phyloP scores from a whole-genome alignment of 2,329 filamentous ascomycete genomes.

The Alternaria alternata region DNA sequence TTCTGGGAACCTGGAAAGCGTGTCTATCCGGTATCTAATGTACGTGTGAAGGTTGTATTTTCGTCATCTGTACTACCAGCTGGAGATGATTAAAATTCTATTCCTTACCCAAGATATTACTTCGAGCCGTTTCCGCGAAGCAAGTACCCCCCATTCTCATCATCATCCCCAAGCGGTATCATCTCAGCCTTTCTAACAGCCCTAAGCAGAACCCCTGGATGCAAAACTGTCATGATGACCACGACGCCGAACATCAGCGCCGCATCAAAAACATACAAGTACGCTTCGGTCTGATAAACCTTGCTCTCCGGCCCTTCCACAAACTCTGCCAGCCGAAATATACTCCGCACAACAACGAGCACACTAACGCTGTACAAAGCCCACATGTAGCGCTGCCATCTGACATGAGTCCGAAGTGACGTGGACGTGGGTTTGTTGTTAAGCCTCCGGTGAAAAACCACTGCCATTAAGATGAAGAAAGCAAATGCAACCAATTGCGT shows the following conservation, averaged over 20 bases:
- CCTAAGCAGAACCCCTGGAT: conserved; percentile 25
- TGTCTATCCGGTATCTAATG: too few species aligned
- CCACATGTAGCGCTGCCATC: conserved; percentile 22
- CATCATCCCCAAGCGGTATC: neutral
- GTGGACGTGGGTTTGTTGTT: conserved; percentile 13
- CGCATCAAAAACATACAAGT: conserved; percentile 29
- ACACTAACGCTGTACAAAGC: conserved; percentile 21
- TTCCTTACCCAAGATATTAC: neutral
- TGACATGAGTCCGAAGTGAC: conserved; percentile 4
- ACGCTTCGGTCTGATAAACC: conserved; percentile 21
- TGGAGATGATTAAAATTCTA: neutral
- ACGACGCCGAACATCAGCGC: conserved; percentile 21
- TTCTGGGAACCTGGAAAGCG: too few species aligned
- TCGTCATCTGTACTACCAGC: neutral
- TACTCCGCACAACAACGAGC: conserved; percentile 21
- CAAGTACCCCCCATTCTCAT: neutral
- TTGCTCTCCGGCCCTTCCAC: conserved; percentile 12
- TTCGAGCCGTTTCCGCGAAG: neutral
- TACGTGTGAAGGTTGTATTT: too few species aligned
- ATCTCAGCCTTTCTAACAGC: conserved; percentile 17
- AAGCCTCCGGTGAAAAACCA: conserved; percentile 21
- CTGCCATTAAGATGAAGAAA: conserved; percentile 21
- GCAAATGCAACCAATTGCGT: conserved; percentile 25
- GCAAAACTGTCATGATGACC: conserved; percentile 16
- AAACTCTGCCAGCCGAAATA: conserved; percentile 28